Evolutionary conservation across 2,329 filamentous ascomycete species (phyloP).

Genomic region (Diaporthe sp.): DNA sequence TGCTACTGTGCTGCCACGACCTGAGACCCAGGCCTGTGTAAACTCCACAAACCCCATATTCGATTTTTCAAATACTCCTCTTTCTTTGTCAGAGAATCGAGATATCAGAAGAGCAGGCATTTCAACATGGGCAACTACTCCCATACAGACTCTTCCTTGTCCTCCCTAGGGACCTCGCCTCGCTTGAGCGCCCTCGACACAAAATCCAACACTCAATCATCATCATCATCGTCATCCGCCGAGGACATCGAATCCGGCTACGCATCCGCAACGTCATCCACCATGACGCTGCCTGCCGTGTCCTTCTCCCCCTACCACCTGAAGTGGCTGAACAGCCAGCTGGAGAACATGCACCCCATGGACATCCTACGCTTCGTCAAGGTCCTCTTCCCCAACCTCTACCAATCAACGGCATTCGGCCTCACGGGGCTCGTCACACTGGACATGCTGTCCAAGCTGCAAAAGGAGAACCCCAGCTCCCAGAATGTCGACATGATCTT

Average conservation of each 20-base stretch:
- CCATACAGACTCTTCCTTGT: conserved; percentile 48
- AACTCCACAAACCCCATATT: conserved; percentile 25
- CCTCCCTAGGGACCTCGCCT: conserved; percentile 57
- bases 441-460: conserved; percentile 86
- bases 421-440: conserved; percentile 85
- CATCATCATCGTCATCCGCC: conserved; percentile 45
- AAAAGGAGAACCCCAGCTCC: conserved; percentile 69
- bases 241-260: conserved; percentile 84
- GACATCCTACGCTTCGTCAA: conserved; percentile 95
- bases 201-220: conserved; percentile 54
- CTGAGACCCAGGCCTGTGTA: background rate
- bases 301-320: conserved; percentile 90
- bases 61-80: conserved; percentile 25
- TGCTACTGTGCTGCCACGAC: conserved; percentile 7
- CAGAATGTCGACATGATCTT: conserved; percentile 76
- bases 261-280: conserved; percentile 73
- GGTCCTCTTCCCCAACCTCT: conserved; percentile 89
- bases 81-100: conserved; percentile 16
- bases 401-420: conserved; percentile 87
- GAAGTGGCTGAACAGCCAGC: conserved; percentile 89
- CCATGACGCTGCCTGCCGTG: conserved; percentile 79
- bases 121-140: conserved; percentile 37
- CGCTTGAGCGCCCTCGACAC: conserved; percentile 52
- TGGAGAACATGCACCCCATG: conserved; percentile 89
- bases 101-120: background rate